Base-by-base conservation (phyloP, 768 basidiomycete genomes). In the Mycena albidolilacea region DNA sequence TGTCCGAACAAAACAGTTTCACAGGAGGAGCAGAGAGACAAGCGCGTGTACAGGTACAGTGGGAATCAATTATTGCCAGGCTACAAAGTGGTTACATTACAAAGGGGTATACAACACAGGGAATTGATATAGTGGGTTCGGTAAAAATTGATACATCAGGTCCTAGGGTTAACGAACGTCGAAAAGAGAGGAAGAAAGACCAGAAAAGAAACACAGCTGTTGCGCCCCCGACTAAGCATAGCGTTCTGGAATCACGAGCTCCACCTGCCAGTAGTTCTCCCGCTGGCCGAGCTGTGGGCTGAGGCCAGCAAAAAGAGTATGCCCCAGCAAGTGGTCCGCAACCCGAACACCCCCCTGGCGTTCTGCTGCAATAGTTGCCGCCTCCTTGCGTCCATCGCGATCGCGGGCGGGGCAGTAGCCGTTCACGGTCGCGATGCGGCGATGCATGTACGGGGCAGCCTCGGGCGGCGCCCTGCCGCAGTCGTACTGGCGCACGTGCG, bases 391-490 rank as follows among this genome's bases (percentile, higher is more conserved):
- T 21, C 39, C 52, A 57, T 66, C 64, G 21, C 52, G 64, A 1
- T 5, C n/a, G n/a, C n/a, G n/a, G n/a, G n/a, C 19, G 35, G 55
- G 30, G 59, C 59, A 55, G 68, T 65, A 69, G 43, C 64, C 71
- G 64, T 64, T 71, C 65, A 60, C 61, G 7, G 62, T 64, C 35
- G 38, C 48, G 39, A 61, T 71, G 19, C 68, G 35, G 59, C 41
- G 67, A 23, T 46, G 57, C 72, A 35, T 64, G 75, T 58, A 65
- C 46, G 39, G 23, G 17, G 43, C 71, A 8, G 59, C 71, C 52
- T 50, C 75, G 64, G 35, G 44, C 39, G 61, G 69, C 30, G 60
- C 54, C 2, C 41, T 9, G 14, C 69, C 69, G 48, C 12, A 3
- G 62, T 70, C 69, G 37, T 63, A 64, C 35, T 57, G 41, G 44